Conservation (phyloP, 2,329 filamentous ascomycete genomes). For the Aquanectria penicillioides region DNA sequence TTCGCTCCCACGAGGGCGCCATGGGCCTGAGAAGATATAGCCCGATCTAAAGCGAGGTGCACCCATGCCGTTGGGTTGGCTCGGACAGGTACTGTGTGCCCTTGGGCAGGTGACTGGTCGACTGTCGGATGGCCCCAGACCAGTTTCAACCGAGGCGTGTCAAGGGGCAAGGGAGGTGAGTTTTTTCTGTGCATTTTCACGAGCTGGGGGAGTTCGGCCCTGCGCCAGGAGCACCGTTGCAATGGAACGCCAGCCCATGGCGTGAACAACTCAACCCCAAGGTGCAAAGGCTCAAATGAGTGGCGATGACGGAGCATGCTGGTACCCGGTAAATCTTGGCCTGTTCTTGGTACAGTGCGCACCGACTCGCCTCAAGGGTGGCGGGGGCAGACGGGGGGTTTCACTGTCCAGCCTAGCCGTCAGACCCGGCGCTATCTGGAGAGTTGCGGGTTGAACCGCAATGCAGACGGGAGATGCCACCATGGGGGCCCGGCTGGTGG, state of each 20-base stretch:
- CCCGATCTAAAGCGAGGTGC: conserved; percentile 39
- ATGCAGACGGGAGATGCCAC: conserved; percentile 45
- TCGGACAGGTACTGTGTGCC: conserved; percentile 32
- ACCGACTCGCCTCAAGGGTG: conserved; percentile 31
- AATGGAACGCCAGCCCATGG: conserved; percentile 23
- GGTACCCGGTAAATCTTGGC: conserved; percentile 1
- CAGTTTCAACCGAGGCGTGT: conserved; percentile 25
- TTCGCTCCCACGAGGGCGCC: conserved; percentile 25
- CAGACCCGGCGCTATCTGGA: conserved; percentile 43
- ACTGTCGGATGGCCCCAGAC: conserved; percentile 23
- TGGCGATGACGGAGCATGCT: conserved; percentile 27
- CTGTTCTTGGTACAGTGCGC: conserved; percentile 11
- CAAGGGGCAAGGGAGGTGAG: conserved; percentile 24
- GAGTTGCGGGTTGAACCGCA: conserved; percentile 49
- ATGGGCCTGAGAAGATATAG: conserved; percentile 28
- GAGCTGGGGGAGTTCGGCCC: conserved; percentile 35
- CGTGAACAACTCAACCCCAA: conserved; percentile 20
- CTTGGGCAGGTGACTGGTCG: conserved; percentile 33
- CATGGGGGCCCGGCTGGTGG: conserved; percentile 31
- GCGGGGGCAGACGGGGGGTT: conserved; percentile 28
- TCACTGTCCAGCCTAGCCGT: conserved; percentile 35
- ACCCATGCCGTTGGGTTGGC: conserved; percentile 38
- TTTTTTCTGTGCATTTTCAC: too few species aligned
- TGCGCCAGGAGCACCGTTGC: conserved; percentile 33
- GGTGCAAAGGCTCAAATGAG: conserved; percentile 24